Percentiles rank a stretch among this genome's conserved stretches.
Evolutionary conservation across 352 stramenopile genomes (phyloP).

Genomic region (Phytophthora megakarya): DNA sequence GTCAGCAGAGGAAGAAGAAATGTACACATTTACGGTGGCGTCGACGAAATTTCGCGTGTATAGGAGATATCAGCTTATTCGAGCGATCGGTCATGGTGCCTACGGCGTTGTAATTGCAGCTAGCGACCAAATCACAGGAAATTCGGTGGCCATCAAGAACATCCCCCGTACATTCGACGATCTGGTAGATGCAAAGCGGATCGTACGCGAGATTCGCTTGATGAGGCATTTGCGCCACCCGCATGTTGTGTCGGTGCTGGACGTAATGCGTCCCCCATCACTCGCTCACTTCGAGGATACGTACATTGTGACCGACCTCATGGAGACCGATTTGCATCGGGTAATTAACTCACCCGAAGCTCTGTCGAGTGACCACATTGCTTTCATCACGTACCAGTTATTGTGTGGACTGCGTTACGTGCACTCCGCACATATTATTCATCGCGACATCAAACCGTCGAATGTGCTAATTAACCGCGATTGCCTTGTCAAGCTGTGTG

Average conservation of each 20-base stretch:
- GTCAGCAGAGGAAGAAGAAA: constrained; percentile 48
- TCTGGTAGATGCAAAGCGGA: constrained; percentile 83
- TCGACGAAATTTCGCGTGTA: constrained; percentile 88
- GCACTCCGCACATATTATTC: constrained; percentile 86
- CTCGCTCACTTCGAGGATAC: constrained; percentile 81
- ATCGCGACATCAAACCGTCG: constrained; percentile 95
- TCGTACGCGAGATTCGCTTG: constrained; percentile 83
- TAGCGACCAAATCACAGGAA: constrained; percentile 80
- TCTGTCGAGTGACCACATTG: constrained; percentile 77
- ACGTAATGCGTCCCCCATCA: constrained; percentile 78
- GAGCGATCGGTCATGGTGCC: constrained; percentile 77
- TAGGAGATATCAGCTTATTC: constrained; percentile 83
- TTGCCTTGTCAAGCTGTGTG: constrained; percentile 90
- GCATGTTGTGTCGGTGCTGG: constrained; percentile 73
- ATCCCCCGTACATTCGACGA: constrained; percentile 87
- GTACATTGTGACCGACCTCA: constrained; percentile 84
- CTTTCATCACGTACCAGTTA: constrained; percentile 87
- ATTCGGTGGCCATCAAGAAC: constrained; percentile 88
- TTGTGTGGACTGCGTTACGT: constrained; percentile 82
- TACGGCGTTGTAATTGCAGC: constrained; percentile 84
- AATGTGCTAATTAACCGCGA: constrained; percentile 96
- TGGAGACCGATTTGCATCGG: constrained; percentile 76
- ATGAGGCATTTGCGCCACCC: constrained; percentile 80
- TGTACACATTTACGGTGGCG: constrained; percentile 86
- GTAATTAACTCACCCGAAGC: constrained; percentile 81